A percentile compares a stretch with the other conserved stretches of the same genome.
Evolutionary conservation across 2,329 filamentous ascomycete genomes (phyloP).

Genomic region (Penicillium sp.): DNA sequence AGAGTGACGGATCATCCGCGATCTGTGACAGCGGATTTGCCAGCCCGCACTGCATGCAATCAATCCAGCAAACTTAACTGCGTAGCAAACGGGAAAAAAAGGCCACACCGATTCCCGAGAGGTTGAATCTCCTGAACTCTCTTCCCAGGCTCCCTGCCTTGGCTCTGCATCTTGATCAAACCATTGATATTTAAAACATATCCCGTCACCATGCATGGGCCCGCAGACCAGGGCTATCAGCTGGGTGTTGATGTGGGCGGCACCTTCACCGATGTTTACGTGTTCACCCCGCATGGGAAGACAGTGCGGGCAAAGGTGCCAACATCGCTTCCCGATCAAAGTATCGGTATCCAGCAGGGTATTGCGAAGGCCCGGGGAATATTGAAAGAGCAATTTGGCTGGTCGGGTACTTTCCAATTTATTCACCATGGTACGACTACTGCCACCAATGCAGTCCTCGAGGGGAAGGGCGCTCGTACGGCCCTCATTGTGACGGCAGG

Average conservation of each 20-base stretch:
- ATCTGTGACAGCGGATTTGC: background rate
- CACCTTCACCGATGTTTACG: constrained; percentile 53
- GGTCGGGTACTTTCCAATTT: constrained; percentile 50
- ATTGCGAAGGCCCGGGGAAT: constrained; percentile 45
- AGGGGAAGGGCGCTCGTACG: constrained; percentile 52
- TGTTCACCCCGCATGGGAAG: constrained; percentile 48
- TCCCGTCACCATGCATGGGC: background rate
- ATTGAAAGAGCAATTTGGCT: constrained; percentile 41
- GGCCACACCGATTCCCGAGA: background rate
- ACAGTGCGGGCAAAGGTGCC: constrained; percentile 50
- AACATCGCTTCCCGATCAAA: constrained; percentile 50
- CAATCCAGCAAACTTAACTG: too few species aligned
- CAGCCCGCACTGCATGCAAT: background rate
- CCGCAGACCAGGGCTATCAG: constrained; percentile 16
- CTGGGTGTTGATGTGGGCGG: constrained; percentile 36
- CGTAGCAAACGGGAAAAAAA: background rate
- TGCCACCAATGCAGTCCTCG: constrained; percentile 53
- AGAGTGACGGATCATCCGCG: background rate
- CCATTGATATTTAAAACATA: background rate
- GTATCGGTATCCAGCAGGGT: constrained; percentile 49
- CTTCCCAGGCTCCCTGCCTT: background rate
- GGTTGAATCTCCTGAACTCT: background rate
- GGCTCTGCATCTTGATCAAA: background rate
- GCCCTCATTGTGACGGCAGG: constrained; percentile 51
- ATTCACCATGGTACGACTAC: constrained; percentile 55